Conservation (phyloP, 345 rosid species). For the Firmiana major region DNA sequence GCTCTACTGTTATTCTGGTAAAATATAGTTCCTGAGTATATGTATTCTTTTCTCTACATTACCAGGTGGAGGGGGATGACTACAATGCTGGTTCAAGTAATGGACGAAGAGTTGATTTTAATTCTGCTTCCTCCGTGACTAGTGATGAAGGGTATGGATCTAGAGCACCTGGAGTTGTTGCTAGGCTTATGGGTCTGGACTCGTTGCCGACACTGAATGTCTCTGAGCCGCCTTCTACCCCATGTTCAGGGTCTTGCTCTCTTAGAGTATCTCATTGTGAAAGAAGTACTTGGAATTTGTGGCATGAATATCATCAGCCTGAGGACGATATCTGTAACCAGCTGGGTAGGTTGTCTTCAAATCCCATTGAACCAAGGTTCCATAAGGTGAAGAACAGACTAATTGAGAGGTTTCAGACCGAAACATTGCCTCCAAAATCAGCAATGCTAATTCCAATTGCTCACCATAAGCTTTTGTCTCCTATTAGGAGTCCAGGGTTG, state of each 20-base stretch:
- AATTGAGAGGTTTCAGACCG: constrained; percentile 75
- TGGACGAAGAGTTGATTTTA: constrained; percentile 46
- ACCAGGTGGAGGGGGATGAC: constrained; percentile 49
- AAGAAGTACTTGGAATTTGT: constrained; percentile 26
- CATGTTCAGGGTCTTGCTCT: constrained; percentile 29
- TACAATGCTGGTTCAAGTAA: constrained; percentile 36
- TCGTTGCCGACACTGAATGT: constrained; percentile 59
- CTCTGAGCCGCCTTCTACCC: constrained; percentile 36
- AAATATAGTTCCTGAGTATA: constrained; percentile 9
- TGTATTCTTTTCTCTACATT: constrained; percentile 11
- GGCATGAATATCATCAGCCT: constrained; percentile 47
- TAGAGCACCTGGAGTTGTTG: constrained; percentile 85
- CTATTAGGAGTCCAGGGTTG: constrained; percentile 62
- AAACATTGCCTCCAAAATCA: constrained; percentile 67
- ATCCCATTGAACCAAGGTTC: constrained; percentile 34
- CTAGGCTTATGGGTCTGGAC: constrained; percentile 95
- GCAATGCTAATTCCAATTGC: constrained; percentile 61
- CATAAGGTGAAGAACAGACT: constrained; percentile 44
- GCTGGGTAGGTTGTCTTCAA: constrained; percentile 33
- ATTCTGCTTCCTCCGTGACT: constrained; percentile 55
- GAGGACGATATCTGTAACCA: constrained; percentile 31
- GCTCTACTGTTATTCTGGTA: background rate
- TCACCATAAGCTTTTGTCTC: constrained; percentile 72
- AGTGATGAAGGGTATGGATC: constrained; percentile 65
- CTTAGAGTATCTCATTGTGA: constrained; percentile 30